Base-by-base conservation (phyloP, 345 rosid species). In the Eucalyptus tenuipes region DNA sequence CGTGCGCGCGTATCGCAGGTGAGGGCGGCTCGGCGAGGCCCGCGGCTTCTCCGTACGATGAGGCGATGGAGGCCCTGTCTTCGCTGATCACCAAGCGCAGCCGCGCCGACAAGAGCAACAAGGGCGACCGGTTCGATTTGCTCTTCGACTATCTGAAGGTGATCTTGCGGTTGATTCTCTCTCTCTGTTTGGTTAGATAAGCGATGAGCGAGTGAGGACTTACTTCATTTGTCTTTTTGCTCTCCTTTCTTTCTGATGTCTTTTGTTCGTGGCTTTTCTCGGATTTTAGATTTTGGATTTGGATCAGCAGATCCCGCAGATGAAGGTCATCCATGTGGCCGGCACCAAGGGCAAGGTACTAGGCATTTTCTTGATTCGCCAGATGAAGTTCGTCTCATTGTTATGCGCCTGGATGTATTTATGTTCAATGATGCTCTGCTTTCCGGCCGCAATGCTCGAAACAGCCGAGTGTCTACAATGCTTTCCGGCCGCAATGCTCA, bases 331-430 rank as follows among this genome's bases (percentile, higher is more conserved):
- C 87, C 99, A 98, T 82, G 99, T 98, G 27, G 99, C 99, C 20
- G 99, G 99, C 68, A 97, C 99, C 27, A 98, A 98, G 92, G 99
- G 99, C 82, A 98, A 97, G 97, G 99, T 97, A 90, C 50, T 27
- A 27, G 59, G 40, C 86, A 55, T 44, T 84, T 88, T 31, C 85
- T 66, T 40, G n/a, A 71, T 87, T 87, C 79, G 25, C 20, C n/a
- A 29, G 75, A 57, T 25, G 68, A 75, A 75, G 84, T 75, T 40
- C 42, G 4, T 75, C 47, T 75, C 84, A 20, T 20, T 22, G 27
- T 75, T 40, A 75, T 75, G 84, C 47, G 29, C 13, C 47, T 75
- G 84, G 84, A 75, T 75, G 47, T 40, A 40, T 42, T 75, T 75
- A 40, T 75, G 47, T 40, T 37, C 47, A 15, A 75, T 10, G 84